Conservation (phyloP, 73 alveolate species). For the Paramecium sexaurelia region DNA sequence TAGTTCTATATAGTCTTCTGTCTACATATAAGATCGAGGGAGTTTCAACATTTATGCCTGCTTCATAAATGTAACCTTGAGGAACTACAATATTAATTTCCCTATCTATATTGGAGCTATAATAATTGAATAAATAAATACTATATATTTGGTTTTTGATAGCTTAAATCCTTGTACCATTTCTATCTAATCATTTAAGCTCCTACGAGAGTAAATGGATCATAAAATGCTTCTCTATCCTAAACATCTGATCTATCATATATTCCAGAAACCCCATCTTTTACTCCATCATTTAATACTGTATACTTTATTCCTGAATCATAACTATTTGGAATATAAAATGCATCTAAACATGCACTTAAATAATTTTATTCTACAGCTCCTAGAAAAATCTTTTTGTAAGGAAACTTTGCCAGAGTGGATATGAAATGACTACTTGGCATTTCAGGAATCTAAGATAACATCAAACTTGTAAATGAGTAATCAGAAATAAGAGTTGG, state of each 20-base stretch:
- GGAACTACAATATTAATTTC: slow-evolving; percentile 80
- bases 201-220: not conserved
- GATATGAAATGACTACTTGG: slow-evolving; percentile 42
- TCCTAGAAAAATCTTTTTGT: not conserved
- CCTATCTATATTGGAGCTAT: not conserved
- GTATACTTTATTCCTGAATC: slow-evolving; percentile 69
- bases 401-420: slow-evolving; percentile 58
- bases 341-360: slow-evolving; percentile 67
- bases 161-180: not conserved
- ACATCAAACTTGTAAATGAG: slow-evolving; percentile 55
- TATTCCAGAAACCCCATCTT: slow-evolving; percentile 63
- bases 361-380: slow-evolving; percentile 70
- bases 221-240: slow-evolving; percentile 20
- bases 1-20: not conserved
- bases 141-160: not conserved
- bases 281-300: not conserved
- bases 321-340: slow-evolving; percentile 68
- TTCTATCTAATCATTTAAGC: not conserved
- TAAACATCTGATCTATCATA: slow-evolving; percentile 31
- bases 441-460: slow-evolving; percentile 53
- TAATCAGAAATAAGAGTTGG: slow-evolving; percentile 54
- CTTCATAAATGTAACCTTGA: slow-evolving; percentile 72
- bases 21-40: slow-evolving; percentile 19
- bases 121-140: not conserved
- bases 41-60: slow-evolving; percentile 64